A percentile compares a stretch with the other conserved stretches of the same genome.
phyloP scores from a whole-genome alignment of 441 rosid species.

The Adansonia grandidieri region DNA sequence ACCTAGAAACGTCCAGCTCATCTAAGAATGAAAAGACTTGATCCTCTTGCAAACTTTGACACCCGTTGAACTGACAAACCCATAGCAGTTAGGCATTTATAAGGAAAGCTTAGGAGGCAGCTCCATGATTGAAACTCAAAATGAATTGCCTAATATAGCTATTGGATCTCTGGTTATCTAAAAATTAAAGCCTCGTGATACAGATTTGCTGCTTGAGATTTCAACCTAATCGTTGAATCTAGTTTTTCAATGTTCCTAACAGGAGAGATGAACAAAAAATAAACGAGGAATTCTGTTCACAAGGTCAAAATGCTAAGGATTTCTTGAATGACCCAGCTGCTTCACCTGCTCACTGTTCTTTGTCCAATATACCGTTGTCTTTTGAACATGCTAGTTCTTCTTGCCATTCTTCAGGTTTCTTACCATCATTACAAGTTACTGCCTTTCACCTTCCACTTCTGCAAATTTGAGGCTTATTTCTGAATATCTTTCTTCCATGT shows the following conservation, averaged over 20 bases:
- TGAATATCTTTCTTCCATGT: constrained; percentile 43
- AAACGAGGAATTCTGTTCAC: neutral
- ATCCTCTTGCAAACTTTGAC: constrained; percentile 54
- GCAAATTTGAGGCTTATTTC: constrained; percentile 55
- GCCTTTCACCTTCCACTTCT: constrained; percentile 54
- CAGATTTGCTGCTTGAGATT: neutral
- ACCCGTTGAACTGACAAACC: constrained; percentile 38
- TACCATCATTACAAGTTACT: constrained; percentile 49
- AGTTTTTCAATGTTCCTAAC: constrained; percentile 8
- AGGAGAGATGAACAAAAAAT: constrained; percentile 13
- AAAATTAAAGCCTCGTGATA: constrained; percentile 17
- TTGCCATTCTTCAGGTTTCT: constrained; percentile 40
- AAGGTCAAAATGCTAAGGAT: constrained; percentile 11
- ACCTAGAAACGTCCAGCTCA: constrained; percentile 44
- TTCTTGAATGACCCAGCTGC: constrained; percentile 28
- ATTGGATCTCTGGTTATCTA: constrained; percentile 3
- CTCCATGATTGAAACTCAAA: neutral
- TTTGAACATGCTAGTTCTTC: constrained; percentile 47
- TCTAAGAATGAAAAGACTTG: constrained; percentile 43
- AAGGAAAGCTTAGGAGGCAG: neutral
- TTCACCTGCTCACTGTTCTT: constrained; percentile 21
- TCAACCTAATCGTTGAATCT: neutral
- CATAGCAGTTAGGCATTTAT: constrained; percentile 9
- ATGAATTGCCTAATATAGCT: neutral
- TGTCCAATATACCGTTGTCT: constrained; percentile 21